Evolutionary conservation across 2,329 filamentous ascomycete genomes (phyloP).

Genomic region (Teratosphaeria gauchensis): DNA sequence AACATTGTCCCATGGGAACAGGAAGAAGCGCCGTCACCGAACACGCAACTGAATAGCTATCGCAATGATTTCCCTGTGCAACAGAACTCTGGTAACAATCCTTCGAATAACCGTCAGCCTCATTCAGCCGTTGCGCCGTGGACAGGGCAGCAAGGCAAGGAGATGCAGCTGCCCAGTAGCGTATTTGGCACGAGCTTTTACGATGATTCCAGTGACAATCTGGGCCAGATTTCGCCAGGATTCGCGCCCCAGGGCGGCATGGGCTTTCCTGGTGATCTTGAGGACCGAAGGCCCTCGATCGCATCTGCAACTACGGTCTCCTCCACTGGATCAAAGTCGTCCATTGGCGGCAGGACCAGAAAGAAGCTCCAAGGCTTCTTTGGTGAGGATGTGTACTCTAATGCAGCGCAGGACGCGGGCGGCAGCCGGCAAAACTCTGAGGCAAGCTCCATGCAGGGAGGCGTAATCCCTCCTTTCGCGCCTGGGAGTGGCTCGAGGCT

Average conservation of each 20-base stretch:
- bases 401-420: constrained; percentile 41
- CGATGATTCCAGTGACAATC: constrained; percentile 65
- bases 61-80: constrained; percentile 23
- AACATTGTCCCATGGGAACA: constrained; percentile 41
- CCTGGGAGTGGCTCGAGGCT: constrained; percentile 46
- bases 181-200: constrained; percentile 51
- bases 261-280: constrained; percentile 47
- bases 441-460: constrained; percentile 22
- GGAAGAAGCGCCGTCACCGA: constrained; percentile 26
- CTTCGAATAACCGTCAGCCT: constrained; percentile 29
- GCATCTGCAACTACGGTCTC: constrained; percentile 81
- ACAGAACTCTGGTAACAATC: constrained; percentile 44
- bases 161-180: constrained; percentile 31
- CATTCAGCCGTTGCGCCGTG: constrained; percentile 43
- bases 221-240: constrained; percentile 59
- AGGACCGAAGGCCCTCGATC: constrained; percentile 75
- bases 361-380: constrained; percentile 89
- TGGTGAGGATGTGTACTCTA: constrained; percentile 65
- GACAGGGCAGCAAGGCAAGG: constrained; percentile 23
- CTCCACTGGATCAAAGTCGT: constrained; percentile 71
- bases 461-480: constrained; percentile 44
- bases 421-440: constrained; percentile 56
- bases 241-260: constrained; percentile 50
- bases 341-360: constrained; percentile 58
- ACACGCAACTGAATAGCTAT: constrained; percentile 17